Evolutionary conservation across 345 rosid species (phyloP), one percentile per base, ranked within the genome.

Genomic region (Syzygium jambos): DNA sequence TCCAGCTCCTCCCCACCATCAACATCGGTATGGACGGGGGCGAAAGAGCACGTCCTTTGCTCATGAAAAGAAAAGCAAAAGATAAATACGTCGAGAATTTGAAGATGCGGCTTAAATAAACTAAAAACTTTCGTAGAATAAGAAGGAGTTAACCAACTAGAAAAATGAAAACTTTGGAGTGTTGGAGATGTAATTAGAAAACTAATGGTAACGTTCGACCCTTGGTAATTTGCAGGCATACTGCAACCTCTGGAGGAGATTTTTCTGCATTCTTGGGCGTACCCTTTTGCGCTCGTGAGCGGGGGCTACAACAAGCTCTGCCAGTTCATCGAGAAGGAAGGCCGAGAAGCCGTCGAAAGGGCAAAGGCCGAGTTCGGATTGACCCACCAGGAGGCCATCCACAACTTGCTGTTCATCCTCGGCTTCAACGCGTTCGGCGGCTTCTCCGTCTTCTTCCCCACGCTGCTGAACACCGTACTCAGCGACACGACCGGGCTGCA

Each of bases 351-450:
- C 56, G 25, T 97, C 11, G 88, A 87, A 49, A 90, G 90, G 5
- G 99, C 94, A 0, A 61, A 89, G 59, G 87, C 88, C 1, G 95
- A 96, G 85, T 97, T 90, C 87, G 98, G 97, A 59, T 90, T 96
- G 88, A 94, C 90, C 29, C 90, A 90, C 30, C 91, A 94, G 43
- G 98, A 97, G 65, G 52, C 94, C 9, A 87, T 94, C 52, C 96
- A 97, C 61, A 96, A 97, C 90, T 61, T 96, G 22, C 90, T 97
- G 61, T 97, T 96, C 87, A 51, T 90, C 11, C 88, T 97, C 13
- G 97, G 99, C 9, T 97, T 97, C 89, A 97, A 97, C 54, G 95
- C 99, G 9, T 97, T 85, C 43, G 98, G 99, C 78, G 99, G 99
- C 49, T 97, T 97, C 91, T 92, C 97, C 7, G 21, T 95, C 52